Evolutionary conservation across 116 monocot species (phyloP), one percentile per base, ranked within the genome.

Genomic region (Iris pallida): DNA sequence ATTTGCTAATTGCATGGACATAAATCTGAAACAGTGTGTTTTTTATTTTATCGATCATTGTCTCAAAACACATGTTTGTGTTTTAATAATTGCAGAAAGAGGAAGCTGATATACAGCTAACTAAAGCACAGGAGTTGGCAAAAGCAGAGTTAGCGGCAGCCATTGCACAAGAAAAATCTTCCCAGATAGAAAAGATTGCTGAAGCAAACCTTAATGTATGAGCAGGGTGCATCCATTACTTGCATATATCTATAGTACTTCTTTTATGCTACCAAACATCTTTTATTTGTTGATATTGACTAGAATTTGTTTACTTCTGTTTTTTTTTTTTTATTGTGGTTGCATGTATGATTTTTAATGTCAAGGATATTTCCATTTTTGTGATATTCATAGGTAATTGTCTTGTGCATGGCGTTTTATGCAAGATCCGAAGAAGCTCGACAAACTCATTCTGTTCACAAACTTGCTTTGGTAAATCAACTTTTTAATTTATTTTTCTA

Each of bases 401-500:
- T 90, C 2, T 76, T 97, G 61, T 97, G 89, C 79, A 97, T 97
- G 97, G 97, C 97, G 51, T 92, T 97, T 64, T 88, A 90, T 88
- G 97, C 97, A 73, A 82, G 97, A 76, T 97, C 97, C 41, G 97
- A 97, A 80, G 97, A 97, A 79, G 87, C 97, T 42, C 90, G 83
- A 4, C 90, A 92, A 66, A 90, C 69, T 77, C 85, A 85, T 75
- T 87, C 97, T 54, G 80, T 92, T 81, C 88, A 92, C 73, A 97
- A 92, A 60, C 93, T 97, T 79, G 87, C 97, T 61, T 79, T 90
- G 85, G 97, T 97, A 81, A 67, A n/a, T 20, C 65, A 12, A 12
- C 16, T 59, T 15, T 65, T 47, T n/a, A 6, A 30, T 30, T 1
- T 30, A 30, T 30, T 30, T 30, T 30, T 30, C 30, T 30, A 30